Percentiles rank a stretch among this genome's conserved stretches.
Conservation (phyloP, 179 eudicot species). For the Drosera spatulata region DNA sequence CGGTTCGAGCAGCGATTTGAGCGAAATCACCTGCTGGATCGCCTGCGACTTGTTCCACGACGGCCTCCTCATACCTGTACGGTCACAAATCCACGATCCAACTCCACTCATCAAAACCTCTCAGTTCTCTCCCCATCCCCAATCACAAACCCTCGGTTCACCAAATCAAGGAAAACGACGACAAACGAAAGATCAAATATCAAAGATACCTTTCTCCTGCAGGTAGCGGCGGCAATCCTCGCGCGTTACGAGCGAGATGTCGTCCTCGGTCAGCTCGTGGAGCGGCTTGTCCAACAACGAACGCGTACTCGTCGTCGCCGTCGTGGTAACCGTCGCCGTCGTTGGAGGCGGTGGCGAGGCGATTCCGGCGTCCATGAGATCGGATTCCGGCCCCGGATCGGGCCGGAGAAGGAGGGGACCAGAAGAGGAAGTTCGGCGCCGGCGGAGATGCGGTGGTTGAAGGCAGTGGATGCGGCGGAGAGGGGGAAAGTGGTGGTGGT, state of each 20-base stretch:
- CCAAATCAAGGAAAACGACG: too few species aligned
- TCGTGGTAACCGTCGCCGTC: too few species aligned
- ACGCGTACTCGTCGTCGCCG: conserved; percentile 19
- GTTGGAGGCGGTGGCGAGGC: too few species aligned
- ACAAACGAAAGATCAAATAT: too few species aligned
- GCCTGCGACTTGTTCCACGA: conserved; percentile 99
- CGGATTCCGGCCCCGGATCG: conserved; percentile 5
- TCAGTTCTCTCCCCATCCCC: too few species aligned
- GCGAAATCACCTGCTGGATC: conserved; percentile 67
- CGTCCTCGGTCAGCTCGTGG: conserved; percentile 75
- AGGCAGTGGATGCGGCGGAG: too few species aligned
- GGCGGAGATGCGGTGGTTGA: not conserved
- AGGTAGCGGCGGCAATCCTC: conserved; percentile 97
- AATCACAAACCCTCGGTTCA: too few species aligned
- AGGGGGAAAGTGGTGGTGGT: too few species aligned
- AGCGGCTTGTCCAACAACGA: conserved; percentile 70
- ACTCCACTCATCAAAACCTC: too few species aligned
- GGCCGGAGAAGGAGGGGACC: conserved; percentile 3
- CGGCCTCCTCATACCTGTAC: conserved; percentile 83
- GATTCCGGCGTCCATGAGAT: conserved; percentile 35
- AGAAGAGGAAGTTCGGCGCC: not conserved
- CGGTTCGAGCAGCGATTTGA: conserved; percentile 36
- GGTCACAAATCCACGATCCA: not conserved
- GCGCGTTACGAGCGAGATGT: conserved; percentile 94
- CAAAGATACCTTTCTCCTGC: conserved; percentile 54